Evolutionary conservation across 2,329 filamentous ascomycete genomes (phyloP), one percentile per base, ranked within the genome.

Genomic region (Didymella segeticola): DNA sequence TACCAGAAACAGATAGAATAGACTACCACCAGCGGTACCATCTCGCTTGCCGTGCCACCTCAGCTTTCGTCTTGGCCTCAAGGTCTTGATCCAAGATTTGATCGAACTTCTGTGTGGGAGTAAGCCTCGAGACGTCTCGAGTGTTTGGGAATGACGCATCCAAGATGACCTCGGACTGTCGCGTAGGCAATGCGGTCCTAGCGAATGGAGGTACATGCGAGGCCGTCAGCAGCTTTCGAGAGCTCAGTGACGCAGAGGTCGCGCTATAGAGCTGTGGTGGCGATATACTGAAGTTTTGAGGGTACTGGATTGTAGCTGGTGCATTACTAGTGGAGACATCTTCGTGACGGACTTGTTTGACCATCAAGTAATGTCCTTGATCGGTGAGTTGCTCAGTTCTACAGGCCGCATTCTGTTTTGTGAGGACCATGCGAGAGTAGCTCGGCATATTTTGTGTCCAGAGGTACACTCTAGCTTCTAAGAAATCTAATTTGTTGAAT

Each of bases 321-420:
- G 12, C 11, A n/a, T n/a, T n/a, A n/a, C n/a, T n/a, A n/a, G n/a
- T n/a, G n/a, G n/a, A n/a, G n/a, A n/a, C n/a, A 22, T 31, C 3
- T 37, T 5, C 23, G 26, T 26, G 20, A 3, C 78, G 77, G 33
- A 69, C 63, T 87, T 85, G 9, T 84, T 74, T 0, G 83, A 77
- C 84, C 11, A 83, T 69, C 0, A 76, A 78, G 20, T 37, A 23
- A 20, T 37, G 34, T 5, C 34, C 34, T 2, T 37, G n/a, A 12
- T 37, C 34, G 17, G 11, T 5, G 5, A 12, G 34, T 12, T 23
- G 34, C 12, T 37, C 19, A 10, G 9, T 37, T 2, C 17, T 37
- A 11, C 23, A 5, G 34, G 34, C 20, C 12, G 23, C n/a, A 2
- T 23, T 22, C 4, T 23, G 20, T 20, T 37, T 37, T 37, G 34